Conservation (phyloP, 1,139 yeast species). For the Sugiyamaella novakii region DNA sequence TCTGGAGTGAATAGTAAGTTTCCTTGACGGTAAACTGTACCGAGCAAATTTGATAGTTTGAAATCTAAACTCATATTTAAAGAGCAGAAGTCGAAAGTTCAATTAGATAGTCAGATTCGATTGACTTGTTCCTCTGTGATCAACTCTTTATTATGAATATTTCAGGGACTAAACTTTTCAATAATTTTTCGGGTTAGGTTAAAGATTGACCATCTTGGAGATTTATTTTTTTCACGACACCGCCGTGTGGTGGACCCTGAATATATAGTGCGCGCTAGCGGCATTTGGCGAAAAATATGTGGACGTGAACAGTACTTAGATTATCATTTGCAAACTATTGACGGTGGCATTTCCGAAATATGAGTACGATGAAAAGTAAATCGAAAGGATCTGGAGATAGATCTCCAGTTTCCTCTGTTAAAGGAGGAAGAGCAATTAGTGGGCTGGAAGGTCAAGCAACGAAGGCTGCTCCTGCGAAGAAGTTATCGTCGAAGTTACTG, state of each 20-base stretch:
- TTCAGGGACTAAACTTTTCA: slow-evolving; percentile 10
- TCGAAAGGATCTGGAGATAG: not conserved
- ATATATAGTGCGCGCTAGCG: slow-evolving; percentile 11
- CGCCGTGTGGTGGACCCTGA: slow-evolving; percentile 16
- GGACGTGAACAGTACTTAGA: not conserved
- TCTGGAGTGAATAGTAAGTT: slow-evolving; percentile 85
- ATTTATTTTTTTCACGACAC: slow-evolving; percentile 3
- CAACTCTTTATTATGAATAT: too few relatives aligned
- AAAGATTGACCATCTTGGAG: not conserved
- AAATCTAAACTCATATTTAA: slow-evolving; percentile 38
- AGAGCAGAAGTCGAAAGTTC: slow-evolving; percentile 2
- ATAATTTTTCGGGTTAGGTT: slow-evolving; percentile 20
- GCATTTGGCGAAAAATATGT: not conserved
- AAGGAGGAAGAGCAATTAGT: slow-evolving; percentile 13
- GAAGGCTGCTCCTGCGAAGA: slow-evolving; percentile 32
- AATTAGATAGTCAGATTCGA: too few relatives aligned
- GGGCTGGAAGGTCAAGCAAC: slow-evolving; percentile 27
- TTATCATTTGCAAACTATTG: too few relatives aligned
- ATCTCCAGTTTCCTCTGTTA: not conserved
- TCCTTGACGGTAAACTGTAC: slow-evolving; percentile 93
- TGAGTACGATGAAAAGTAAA: slow-evolving; percentile 13
- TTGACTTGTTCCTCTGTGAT: too few relatives aligned
- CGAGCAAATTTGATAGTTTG: slow-evolving; percentile 77
- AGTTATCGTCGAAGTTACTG: slow-evolving; percentile 64
- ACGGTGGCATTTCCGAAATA: too few relatives aligned